A percentile compares a stretch with the other conserved stretches of the same genome.
These are phyloP conservation scores for Aureobasidium uvarum DNA, from an alignment of 2,329 filamentous ascomycete species.

Conservation along the genomic window DNA sequence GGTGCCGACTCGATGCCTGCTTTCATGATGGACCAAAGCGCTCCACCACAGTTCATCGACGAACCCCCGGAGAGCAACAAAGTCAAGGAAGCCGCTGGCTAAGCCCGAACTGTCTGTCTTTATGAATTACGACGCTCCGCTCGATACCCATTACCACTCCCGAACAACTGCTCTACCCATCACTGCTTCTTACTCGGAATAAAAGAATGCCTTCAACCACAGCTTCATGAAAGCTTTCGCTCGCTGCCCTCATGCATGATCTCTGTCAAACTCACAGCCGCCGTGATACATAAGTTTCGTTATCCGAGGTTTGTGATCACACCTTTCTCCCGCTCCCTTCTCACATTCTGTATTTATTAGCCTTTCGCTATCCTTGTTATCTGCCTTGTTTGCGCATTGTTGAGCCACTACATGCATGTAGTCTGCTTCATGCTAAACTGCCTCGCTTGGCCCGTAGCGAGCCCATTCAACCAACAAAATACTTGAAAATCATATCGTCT, in stretches of 20 bases:
- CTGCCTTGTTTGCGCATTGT: neutral
- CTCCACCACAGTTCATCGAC: constrained; percentile 85
- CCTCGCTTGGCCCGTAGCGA: constrained; percentile 1
- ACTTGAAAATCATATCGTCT: neutral
- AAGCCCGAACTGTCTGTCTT: neutral
- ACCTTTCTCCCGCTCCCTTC: neutral
- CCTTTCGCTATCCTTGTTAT: neutral
- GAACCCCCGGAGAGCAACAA: constrained; percentile 76
- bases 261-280: neutral
- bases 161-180: neutral
- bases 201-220: neutral
- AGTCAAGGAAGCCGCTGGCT: constrained; percentile 73
- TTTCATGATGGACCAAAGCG: constrained; percentile 80
- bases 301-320: neutral
- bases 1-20: constrained; percentile 60
- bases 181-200: neutral
- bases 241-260: neutral
- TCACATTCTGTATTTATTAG: neutral
- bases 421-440: neutral
- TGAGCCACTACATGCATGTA: neutral
- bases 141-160: constrained; percentile 14
- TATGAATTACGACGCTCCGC: constrained; percentile 22
- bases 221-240: neutral
- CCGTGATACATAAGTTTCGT: too few species aligned
- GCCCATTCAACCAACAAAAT: neutral